Base-by-base conservation (phyloP, 2,329 filamentous ascomycete genomes). In the Xylariales sp. region DNA sequence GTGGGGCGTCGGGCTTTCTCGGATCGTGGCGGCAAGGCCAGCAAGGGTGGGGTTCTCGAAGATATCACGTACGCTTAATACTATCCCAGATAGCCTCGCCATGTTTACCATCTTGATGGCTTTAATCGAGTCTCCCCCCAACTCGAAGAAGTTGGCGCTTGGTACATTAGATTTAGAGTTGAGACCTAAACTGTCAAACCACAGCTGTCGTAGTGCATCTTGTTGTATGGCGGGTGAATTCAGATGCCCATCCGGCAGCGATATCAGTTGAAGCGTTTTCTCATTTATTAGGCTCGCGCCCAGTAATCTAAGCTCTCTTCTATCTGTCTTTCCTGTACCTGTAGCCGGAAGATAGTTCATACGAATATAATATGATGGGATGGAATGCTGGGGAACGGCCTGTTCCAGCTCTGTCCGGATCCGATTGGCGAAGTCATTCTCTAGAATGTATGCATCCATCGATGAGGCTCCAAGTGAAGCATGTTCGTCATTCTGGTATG, bases 101-200 rank as follows among this genome's bases (percentile, higher is more conserved):
- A 19, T 55, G 16, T 69, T 62, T 0, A 38, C 30, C 16, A 44
- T 29, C 27, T 41, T 41, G 23, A 44, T 44, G 24, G 41, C 41
- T 5, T 21, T 14, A 25, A 44, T 8, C 11, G 41, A 44, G 17
- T 44, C 39, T 4, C 41, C 41, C 4, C 41, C 29, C 7, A 30
- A 15, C 14, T 15, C 10, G 14, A 30, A 30, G 29, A 30, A 42
- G 4, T 31, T 33, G 19, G 29, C 33, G 15, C 27, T 33, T 20
- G 24, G 35, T n/a, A 24, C 34, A 1, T 20, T 33, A 11, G 27
- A 14, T 19, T 29, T 17, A 24, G n/a, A 24, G 10, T 35, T 21
- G 16, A 23, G 16, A 15, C 40, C 40, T 14, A 45, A 31, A 5
- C 40, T 40, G 12, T 36, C 31, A 18, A 40, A n/a, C n/a, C n/a